Conservation (phyloP, 257 asterid genomes). For the Solanum sparsipilum region DNA sequence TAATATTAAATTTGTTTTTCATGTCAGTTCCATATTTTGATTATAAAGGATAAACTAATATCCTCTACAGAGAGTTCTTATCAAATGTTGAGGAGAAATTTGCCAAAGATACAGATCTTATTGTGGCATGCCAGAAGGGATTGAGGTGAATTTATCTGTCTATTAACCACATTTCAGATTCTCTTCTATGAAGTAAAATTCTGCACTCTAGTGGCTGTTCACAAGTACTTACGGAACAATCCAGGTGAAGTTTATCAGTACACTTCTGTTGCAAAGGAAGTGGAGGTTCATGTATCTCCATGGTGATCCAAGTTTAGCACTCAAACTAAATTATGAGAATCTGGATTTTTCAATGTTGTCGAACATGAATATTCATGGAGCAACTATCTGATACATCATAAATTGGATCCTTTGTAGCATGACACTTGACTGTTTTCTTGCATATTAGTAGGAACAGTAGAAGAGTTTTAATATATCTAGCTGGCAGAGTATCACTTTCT, state of each 20-base stretch:
- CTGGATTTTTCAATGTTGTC: not conserved
- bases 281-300: not conserved
- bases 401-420: not conserved
- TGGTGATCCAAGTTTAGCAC: not conserved
- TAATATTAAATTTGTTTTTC: not conserved
- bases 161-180: not conserved
- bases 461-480: not conserved
- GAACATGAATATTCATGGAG: not conserved
- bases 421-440: not conserved
- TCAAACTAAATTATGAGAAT: not conserved
- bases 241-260: not conserved
- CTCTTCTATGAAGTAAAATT: not conserved
- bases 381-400: not conserved
- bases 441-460: not conserved
- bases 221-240: not conserved
- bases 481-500: not conserved
- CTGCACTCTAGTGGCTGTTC: not conserved
- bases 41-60: not conserved
- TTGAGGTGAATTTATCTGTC: conserved; percentile 52
- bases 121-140: conserved; percentile 95
- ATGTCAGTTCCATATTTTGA: not conserved
- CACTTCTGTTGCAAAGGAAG: not conserved
- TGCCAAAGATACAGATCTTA: conserved; percentile 73
- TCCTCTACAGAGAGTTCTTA: conserved; percentile 45
- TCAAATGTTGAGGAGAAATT: conserved; percentile 62